Percentiles rank a stretch among this genome's conserved stretches.
phyloP scores from a whole-genome alignment of 1,284 basidiomycete genomes.

The Pisolithus thermaeus region DNA sequence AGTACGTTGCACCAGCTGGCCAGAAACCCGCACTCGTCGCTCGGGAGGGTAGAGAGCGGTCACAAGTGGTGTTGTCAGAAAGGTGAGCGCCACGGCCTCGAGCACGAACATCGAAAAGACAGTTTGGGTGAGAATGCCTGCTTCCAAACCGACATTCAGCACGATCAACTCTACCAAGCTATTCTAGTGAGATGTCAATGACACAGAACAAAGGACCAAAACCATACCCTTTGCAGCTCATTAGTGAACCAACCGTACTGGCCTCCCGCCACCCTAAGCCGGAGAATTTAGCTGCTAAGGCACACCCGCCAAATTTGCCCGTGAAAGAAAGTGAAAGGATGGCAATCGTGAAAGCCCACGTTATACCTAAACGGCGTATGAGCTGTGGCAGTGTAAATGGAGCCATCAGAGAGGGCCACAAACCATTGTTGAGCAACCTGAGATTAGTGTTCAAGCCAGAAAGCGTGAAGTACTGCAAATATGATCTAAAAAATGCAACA shows the following conservation, averaged over 20 bases:
- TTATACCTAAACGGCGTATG: constrained; percentile 27
- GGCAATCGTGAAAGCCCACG: constrained; percentile 85
- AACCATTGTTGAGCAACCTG: constrained; percentile 64
- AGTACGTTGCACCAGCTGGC: background rate
- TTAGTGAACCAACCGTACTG: constrained; percentile 82
- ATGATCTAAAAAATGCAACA: background rate
- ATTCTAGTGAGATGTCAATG: constrained; percentile 4
- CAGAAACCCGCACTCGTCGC: constrained; percentile 32
- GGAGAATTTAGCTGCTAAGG: constrained; percentile 51
- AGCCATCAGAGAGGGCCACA: background rate
- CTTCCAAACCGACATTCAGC: constrained; percentile 83
- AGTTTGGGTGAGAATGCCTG: constrained; percentile 53
- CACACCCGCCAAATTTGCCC: constrained; percentile 74
- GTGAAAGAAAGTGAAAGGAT: constrained; percentile 78
- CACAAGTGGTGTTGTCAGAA: constrained; percentile 82
- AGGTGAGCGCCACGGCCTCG: constrained; percentile 79
- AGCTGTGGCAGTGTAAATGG: background rate
- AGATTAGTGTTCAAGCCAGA: constrained; percentile 85
- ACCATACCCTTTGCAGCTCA: constrained; percentile 88
- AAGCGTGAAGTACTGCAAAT: constrained; percentile 67
- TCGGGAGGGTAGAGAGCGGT: constrained; percentile 68
- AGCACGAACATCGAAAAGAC: constrained; percentile 86
- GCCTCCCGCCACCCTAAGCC: constrained; percentile 79
- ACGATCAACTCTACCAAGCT: constrained; percentile 88
- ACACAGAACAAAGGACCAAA: background rate